Evolutionary conservation across 1,284 basidiomycete genomes (phyloP).

Genomic region (Pascua sp.): DNA sequence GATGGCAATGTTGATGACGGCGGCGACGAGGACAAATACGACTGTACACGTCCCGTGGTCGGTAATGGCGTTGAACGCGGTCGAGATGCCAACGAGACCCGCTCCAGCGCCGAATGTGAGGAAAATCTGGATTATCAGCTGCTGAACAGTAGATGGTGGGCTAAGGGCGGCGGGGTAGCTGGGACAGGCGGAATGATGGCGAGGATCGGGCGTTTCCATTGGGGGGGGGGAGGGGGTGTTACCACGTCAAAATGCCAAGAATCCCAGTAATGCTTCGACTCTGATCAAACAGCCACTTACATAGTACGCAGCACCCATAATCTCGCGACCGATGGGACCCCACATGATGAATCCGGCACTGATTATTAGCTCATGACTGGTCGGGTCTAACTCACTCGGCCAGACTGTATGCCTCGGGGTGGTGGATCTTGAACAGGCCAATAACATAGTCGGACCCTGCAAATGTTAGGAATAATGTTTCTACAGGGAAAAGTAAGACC

Average conservation of each 20-base stretch:
- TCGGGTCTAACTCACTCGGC: constrained; percentile 27
- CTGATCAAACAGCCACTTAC: background rate
- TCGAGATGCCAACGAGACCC: constrained; percentile 37
- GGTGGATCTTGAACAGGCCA: constrained; percentile 19
- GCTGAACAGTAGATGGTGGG: background rate
- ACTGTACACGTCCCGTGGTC: constrained; percentile 46
- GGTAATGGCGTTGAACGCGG: constrained; percentile 47
- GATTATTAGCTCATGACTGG: background rate
- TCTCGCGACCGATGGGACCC: constrained; percentile 32
- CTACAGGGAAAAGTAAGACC: constrained; percentile 3
- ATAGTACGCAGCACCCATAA: constrained; percentile 34
- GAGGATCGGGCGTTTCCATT: constrained; percentile 6
- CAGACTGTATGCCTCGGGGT: constrained; percentile 21
- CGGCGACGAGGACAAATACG: constrained; percentile 39
- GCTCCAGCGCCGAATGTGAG: constrained; percentile 18
- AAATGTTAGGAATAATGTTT: constrained; percentile 19
- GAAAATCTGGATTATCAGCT: constrained; percentile 1
- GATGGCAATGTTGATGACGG: constrained; percentile 29
- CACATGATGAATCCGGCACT: constrained; percentile 20
- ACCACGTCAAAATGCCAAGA: too few species aligned
- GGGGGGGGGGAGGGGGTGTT: too few species aligned
- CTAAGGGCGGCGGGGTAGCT: too few species aligned
- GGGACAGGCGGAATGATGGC: too few species aligned
- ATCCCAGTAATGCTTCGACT: constrained; percentile 3
- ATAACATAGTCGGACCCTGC: constrained; percentile 20